phyloP scores from a whole-genome alignment of 305 asterid genomes.

The Fraxinus floribunda region DNA sequence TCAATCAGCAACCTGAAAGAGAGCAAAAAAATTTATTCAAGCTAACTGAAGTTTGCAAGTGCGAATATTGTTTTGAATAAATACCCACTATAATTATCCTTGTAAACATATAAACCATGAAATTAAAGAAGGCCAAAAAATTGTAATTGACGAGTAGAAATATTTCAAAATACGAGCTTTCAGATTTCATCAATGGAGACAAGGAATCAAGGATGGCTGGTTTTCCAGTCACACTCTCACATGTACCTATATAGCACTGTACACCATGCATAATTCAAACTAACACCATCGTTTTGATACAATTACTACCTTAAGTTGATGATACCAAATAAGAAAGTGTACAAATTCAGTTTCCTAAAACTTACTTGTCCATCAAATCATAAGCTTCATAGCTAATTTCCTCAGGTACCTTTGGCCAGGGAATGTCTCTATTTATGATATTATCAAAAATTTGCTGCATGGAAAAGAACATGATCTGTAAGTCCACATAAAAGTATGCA shows the following conservation, averaged over 20 bases:
- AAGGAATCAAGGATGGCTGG: background rate
- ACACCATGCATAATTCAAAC: background rate
- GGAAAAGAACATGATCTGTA: conserved; percentile 21
- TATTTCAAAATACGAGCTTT: background rate
- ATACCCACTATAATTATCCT: background rate
- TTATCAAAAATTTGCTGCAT: conserved; percentile 90
- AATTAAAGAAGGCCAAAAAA: background rate
- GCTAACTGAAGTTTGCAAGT: conserved; percentile 13
- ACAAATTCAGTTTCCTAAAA: conserved; percentile 20
- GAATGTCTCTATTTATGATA: conserved; percentile 83
- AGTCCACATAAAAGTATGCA: conserved; percentile 11
- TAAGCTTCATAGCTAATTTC: conserved; percentile 81
- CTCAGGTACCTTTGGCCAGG: conserved; percentile 92
- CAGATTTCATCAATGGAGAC: background rate
- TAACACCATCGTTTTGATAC: background rate
- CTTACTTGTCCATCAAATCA: conserved; percentile 86
- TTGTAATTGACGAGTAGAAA: background rate
- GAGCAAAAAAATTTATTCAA: conserved; percentile 22
- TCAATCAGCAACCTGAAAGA: conserved; percentile 72
- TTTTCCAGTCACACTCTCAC: background rate
- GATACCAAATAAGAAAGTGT: conserved; percentile 9
- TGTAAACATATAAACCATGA: background rate
- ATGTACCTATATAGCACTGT: background rate
- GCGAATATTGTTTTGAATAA: conserved; percentile 2
- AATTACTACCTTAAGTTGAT: conserved; percentile 12